phyloP scores from a whole-genome alignment of 208 protist genomes.

The Strigomonas culicis region DNA sequence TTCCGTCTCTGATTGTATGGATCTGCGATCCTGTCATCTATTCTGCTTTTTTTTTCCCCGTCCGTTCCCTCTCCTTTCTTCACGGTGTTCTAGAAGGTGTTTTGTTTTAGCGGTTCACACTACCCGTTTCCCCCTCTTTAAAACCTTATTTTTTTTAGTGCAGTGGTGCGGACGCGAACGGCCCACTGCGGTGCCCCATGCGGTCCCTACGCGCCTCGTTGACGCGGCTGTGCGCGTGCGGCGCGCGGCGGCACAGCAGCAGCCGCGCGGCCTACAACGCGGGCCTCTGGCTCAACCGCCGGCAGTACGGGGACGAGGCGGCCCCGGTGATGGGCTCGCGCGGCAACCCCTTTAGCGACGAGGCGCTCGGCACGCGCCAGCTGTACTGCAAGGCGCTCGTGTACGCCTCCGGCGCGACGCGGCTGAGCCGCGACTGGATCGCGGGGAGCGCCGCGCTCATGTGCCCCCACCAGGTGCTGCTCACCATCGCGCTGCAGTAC shows the following conservation, averaged over 20 bases:
- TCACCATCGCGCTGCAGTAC: conserved; percentile 71
- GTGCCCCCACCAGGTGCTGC: conserved; percentile 37
- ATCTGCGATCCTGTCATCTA: not conserved
- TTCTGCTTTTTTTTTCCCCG: conserved; percentile 14
- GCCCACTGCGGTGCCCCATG: too few relatives aligned
- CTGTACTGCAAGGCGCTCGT: conserved; percentile 84
- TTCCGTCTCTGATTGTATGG: too few relatives aligned
- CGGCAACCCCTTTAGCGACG: conserved; percentile 25
- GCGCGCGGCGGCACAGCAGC: not conserved
- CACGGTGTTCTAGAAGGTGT: not conserved
- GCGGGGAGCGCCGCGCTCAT: conserved; percentile 56
- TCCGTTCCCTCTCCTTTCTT: not conserved
- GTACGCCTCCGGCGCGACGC: conserved; percentile 55
- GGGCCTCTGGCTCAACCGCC: conserved; percentile 35
- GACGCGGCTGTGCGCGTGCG: not conserved
- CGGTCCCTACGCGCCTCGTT: not conserved
- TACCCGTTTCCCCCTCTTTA: too few relatives aligned
- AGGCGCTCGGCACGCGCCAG: conserved; percentile 39
- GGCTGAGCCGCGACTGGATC: conserved; percentile 73
- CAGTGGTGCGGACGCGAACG: too few relatives aligned
- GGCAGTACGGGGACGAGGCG: conserved; percentile 47
- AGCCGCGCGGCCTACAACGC: conserved; percentile 19
- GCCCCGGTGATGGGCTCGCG: conserved; percentile 49
- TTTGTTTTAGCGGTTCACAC: too few relatives aligned
- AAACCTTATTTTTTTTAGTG: not conserved